Conservation (phyloP, 164 flowering plant species). For the Saururus chinensis region DNA sequence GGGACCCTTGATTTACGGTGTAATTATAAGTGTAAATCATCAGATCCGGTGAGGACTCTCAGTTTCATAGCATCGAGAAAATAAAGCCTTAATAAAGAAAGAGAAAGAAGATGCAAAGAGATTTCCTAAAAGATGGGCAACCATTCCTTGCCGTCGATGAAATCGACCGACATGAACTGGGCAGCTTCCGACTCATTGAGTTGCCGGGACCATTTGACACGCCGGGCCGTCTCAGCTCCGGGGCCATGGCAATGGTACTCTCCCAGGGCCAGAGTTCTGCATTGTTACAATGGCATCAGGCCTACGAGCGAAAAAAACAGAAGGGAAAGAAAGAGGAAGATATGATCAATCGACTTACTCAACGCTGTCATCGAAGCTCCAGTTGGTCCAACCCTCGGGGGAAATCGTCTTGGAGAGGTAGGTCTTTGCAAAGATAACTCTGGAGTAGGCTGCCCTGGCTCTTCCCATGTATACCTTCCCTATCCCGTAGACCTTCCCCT, state of each 20-base stretch:
- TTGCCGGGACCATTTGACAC: constrained; percentile 53
- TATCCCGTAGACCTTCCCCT: constrained; percentile 65
- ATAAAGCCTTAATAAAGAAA: neutral
- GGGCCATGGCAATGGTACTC: constrained; percentile 75
- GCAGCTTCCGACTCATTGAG: constrained; percentile 45
- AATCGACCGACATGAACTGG: constrained; percentile 40
- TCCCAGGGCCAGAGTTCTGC: constrained; percentile 51
- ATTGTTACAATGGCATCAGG: neutral
- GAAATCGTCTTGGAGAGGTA: constrained; percentile 68
- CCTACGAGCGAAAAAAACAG: too few species aligned
- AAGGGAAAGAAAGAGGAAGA: too few species aligned
- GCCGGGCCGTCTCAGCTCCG: constrained; percentile 24
- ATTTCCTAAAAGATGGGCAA: constrained; percentile 29
- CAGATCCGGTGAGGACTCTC: neutral
- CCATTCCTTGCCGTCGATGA: constrained; percentile 70
- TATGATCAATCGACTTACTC: too few species aligned
- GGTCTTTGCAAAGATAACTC: constrained; percentile 58
- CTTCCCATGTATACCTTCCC: constrained; percentile 64
- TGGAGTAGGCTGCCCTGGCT: constrained; percentile 60
- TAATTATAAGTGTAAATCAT: too few species aligned
- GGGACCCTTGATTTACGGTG: too few species aligned
- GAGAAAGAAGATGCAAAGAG: neutral
- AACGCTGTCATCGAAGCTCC: constrained; percentile 47
- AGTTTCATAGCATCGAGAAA: neutral
- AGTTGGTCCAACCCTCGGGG: constrained; percentile 74